Evolutionary conservation across 176 grass and related monocot species (phyloP).

Genomic region (Typha latifolia): DNA sequence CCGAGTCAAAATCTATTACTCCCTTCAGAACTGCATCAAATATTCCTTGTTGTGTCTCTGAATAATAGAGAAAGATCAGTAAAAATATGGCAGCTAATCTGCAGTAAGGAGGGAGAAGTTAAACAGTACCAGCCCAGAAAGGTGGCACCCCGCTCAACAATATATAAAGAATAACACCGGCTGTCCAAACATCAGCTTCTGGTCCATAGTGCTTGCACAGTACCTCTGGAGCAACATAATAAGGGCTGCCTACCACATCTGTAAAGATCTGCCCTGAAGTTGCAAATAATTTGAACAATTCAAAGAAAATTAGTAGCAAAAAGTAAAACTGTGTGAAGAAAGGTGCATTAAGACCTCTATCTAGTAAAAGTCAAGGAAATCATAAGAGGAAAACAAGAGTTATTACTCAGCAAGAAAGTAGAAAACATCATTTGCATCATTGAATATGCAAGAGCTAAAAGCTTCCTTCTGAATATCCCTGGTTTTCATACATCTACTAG

Average conservation of each 20-base stretch:
- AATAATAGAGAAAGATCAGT: background rate
- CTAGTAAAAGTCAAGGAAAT: background rate
- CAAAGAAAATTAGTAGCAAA: background rate
- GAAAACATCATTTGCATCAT: background rate
- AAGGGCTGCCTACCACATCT: conserved; percentile 61
- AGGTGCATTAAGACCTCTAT: background rate
- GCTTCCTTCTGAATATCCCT: background rate
- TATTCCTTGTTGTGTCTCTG: conserved; percentile 73
- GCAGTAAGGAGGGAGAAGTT: background rate
- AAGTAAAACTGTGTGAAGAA: background rate
- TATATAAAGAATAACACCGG: conserved; percentile 69
- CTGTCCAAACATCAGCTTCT: conserved; percentile 67
- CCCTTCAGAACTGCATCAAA: conserved; percentile 58
- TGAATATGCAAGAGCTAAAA: background rate
- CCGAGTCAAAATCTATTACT: conserved; percentile 46
- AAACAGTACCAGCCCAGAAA: conserved; percentile 42
- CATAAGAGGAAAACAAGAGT: conserved; percentile 1
- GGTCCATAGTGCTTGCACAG: conserved; percentile 69
- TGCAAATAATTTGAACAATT: background rate
- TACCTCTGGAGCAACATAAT: conserved; percentile 74
- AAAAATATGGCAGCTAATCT: background rate
- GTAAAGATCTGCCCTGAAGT: conserved; percentile 48
- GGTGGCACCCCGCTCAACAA: conserved; percentile 59
- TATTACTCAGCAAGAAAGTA: background rate
- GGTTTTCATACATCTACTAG: background rate